A percentile compares a stretch with the other conserved stretches of the same genome.
Evolutionary conservation across 2,329 filamentous ascomycete genomes (phyloP).

Genomic region (Madurella mycetomatis): DNA sequence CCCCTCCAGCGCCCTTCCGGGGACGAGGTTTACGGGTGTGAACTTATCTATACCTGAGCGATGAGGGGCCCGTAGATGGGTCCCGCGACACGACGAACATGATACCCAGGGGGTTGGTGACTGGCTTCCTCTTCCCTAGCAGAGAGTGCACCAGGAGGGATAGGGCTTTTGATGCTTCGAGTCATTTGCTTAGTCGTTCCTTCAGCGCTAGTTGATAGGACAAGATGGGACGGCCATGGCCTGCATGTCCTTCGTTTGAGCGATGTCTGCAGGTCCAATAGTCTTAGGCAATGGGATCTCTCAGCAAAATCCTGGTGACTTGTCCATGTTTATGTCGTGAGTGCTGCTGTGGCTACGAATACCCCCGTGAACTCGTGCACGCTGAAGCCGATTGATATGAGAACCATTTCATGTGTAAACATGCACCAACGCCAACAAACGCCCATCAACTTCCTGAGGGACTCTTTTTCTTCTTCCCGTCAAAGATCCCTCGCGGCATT

Average conservation of each 20-base stretch:
- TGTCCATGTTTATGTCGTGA: neutral
- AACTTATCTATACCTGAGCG: constrained; percentile 14
- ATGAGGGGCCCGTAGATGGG: constrained; percentile 4
- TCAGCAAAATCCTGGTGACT: neutral
- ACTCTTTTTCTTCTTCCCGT: too few relatives aligned
- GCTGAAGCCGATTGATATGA: neutral
- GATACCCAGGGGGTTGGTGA: constrained; percentile 24
- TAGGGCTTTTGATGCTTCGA: constrained; percentile 7
- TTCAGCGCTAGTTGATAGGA: constrained; percentile 16
- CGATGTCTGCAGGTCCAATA: constrained; percentile 17
- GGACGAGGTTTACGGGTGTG: constrained; percentile 7
- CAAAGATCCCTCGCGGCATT: constrained; percentile 27
- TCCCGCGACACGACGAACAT: constrained; percentile 22
- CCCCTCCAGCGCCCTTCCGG: constrained; percentile 14
- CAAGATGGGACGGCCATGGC: constrained; percentile 16
- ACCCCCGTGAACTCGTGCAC: neutral
- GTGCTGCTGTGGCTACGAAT: neutral
- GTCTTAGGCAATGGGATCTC: constrained; percentile 19
- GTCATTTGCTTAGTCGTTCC: constrained; percentile 19
- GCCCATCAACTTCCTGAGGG: neutral
- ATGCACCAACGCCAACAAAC: neutral
- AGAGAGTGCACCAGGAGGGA: constrained; percentile 10
- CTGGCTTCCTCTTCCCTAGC: constrained; percentile 15
- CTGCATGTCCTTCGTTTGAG: constrained; percentile 23
- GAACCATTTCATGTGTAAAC: neutral